Base-by-base conservation (phyloP, 352 stramenopile genomes). In the Peronospora belbahrii region DNA sequence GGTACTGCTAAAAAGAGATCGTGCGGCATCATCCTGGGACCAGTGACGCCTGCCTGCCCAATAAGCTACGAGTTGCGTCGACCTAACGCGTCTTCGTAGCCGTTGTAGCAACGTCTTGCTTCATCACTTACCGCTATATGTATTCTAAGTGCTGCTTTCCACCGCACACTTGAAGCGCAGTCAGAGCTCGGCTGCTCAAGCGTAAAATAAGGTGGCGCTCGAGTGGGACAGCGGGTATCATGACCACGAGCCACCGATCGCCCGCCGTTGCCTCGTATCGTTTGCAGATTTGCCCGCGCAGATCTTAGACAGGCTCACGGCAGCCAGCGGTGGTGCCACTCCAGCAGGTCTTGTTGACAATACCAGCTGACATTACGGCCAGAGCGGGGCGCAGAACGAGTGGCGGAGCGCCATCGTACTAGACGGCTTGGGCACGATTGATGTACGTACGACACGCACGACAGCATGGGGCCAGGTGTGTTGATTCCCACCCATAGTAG, bases 1-100 rank as follows among this genome's bases (percentile, higher is more conserved):
- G 48, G 52, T 46, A 61, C 56, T 32, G 37, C 50, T 28, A 38
- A 52, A 42, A 27, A 56, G 52, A 47, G 28, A 38, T 48, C 37
- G 47, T 10, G 36, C 46, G 30, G 28, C 39, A 49, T 39, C 38
- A 56, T 44, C 23, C 7, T 22, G 27, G 32, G 20, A 13, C 20
- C 22, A 42, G 31, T 48, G 17, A 20, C 30, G 17, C 28, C 17
- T 11, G 9, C 23, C 23, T 27, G 23, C 9, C 3, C 23, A 9
- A 27, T 7, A 7, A 27, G 23, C 23, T 27, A 7, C 23, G 23
- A 27, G 23, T 27, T 27, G 23, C 23, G 23, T 27, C 23, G 23
- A 27, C 23, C 23, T 1, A 27, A 27, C 23, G 23, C 23, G 23
- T 25, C 22, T 25, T 25, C n/a, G 22, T 6, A 25, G 22, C 22